Base-by-base conservation (phyloP, 2,329 filamentous ascomycete genomes). In the Cytospora chrysosperma region DNA sequence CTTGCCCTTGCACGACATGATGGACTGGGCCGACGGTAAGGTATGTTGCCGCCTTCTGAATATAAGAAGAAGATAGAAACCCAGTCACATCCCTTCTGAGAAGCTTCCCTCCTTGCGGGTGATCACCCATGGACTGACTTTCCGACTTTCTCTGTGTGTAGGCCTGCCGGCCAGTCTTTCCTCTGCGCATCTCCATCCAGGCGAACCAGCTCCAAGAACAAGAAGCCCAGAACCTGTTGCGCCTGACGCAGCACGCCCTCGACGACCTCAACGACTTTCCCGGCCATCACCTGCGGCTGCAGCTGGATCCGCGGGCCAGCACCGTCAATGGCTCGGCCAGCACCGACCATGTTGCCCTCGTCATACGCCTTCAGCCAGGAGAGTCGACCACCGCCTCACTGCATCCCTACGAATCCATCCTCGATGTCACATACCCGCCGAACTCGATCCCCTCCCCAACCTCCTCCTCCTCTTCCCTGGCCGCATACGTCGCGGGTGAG, bases 101-200 rank as follows among this genome's bases (percentile, higher is more conserved):
- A n/a, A n/a, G n/a, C n/a, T n/a, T n/a, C n/a, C n/a, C n/a, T n/a
- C n/a, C n/a, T n/a, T n/a, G n/a, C n/a, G 50, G 15, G 17, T 17
- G 15, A 17, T 5, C 34, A 17, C 30, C n/a, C 5, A n/a, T 13
- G 28, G 24, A n/a, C 37, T 61, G 27, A 61, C 32, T 2, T 34
- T 49, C 17, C 27, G 10, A 13, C 50, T 21, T 10, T 32, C 15
- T 28, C 2, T 15, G 7, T 19, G 51, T 70, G 53, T 68, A 97
- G 93, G 88, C 90, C 63, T 98, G 94, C 76, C 88, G 88, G 69
- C 91, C 93, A 32, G 90, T 93, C 21, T 96, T 97, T 69, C 93
- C 95, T 9, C 82, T 98, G 24, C 88, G 89, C 66, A 91, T 98
- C 68, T 86, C 88, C 30, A 82, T 98, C 67, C 85, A 92, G 69